Evolutionary conservation across 345 rosid species (phyloP).

Genomic region (Sisymbrium irio): DNA sequence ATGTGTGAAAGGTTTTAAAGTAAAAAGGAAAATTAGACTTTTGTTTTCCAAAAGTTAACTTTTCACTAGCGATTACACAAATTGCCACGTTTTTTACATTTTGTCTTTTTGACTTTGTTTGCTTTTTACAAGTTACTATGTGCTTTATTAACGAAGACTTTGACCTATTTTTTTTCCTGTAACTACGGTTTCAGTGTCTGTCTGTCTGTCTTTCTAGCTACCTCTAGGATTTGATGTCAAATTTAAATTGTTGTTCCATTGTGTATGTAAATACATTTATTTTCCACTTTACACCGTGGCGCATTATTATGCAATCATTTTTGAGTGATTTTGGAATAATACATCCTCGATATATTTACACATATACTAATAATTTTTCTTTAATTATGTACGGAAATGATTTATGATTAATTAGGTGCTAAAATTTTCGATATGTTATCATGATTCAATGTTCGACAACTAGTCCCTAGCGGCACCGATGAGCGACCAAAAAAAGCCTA

Average conservation of each 20-base stretch:
- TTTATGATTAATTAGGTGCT: not conserved
- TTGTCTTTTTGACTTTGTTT: conserved; percentile 19
- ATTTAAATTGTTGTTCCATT: not conserved
- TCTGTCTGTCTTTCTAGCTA: conserved; percentile 8
- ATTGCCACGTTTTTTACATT: conserved; percentile 16
- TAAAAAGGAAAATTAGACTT: not conserved
- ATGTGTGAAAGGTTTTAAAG: not conserved
- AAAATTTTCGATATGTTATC: not conserved
- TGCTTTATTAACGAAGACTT: conserved; percentile 30
- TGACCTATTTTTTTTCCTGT: conserved; percentile 2
- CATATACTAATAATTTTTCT: not conserved
- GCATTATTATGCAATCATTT: not conserved
- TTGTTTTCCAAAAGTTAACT: conserved; percentile 24
- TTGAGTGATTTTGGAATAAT: not conserved
- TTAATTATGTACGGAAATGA: not conserved
- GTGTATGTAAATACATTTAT: not conserved
- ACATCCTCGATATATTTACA: not conserved
- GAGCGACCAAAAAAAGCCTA: too few species aligned
- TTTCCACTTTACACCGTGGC: not conserved
- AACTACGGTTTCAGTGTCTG: conserved; percentile 25
- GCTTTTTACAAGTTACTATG: conserved; percentile 14
- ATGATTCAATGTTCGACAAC: not conserved
- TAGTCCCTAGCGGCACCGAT: too few species aligned
- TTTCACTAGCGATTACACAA: conserved; percentile 32
- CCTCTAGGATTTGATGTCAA: conserved; percentile 24